Evolutionary conservation across 1,139 yeast species (phyloP), one percentile per base, ranked within the genome.

Genomic region (Casaregolazyma suthepensis): DNA sequence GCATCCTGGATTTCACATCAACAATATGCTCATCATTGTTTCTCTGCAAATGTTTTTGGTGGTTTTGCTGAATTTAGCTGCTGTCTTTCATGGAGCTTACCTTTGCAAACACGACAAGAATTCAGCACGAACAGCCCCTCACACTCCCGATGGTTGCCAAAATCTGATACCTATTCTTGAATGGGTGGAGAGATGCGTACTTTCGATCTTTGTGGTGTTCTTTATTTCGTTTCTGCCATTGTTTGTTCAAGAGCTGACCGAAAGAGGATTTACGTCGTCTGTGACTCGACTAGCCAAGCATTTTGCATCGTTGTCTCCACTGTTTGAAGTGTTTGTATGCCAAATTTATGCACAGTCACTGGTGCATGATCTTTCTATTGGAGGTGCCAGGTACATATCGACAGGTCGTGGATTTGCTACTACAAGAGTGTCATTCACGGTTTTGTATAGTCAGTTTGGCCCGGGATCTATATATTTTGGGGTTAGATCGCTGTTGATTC

Each of bases 381-480:
- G 96, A 0, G 94, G 94, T 38, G 96, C 96, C 0, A 76, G 77
- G 59, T 89, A 89, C 64, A 83, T 89, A 52, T 80, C 94, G 1
- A 87, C 96, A 0, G 96, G 96, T 0, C 70, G 96, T 64, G 94
- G 94, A 0, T 84, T 88, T 71, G 94, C 96, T 0, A 87, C 86
- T 9, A 71, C 83, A 0, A 73, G 96, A 59, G 67, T 77, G 4
- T 76, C 84, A 1, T 87, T 88, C 62, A 68, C 80, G 5, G 66
- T 70, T 1, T 71, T 89, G 4, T 89, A 82, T 63, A 73, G 88
- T 0, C 75, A 83, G 35, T 89, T 85, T 71, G 82, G 87, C 0
- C 69, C 76, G 0, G 73, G 80, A 0, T 81, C 91, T 0, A 79
- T 88, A 5, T 85, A 86, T 63, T 72, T 81, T 26, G 96, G 96